Base-by-base conservation (phyloP, 768 basidiomycete genomes). In the Royoungia palumana region DNA sequence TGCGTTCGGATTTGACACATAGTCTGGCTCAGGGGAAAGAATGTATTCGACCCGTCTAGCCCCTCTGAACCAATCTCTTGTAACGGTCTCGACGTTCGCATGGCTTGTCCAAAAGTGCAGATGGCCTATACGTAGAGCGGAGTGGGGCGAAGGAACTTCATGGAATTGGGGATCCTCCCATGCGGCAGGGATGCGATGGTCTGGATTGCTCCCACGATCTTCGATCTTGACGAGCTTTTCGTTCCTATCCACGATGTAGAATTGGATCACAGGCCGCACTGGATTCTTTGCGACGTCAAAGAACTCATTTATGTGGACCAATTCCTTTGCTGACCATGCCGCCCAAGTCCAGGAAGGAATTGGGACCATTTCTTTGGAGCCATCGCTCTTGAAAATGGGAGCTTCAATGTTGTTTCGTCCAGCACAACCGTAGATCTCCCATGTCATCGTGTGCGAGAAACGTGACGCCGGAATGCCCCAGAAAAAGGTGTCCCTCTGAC, bases 341-440 rank as follows among this genome's bases (percentile, higher is more conserved):
- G 39, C 49, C 57, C 57, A 59, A 22, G 57, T 59, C 57, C 57
- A 59, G 6, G 57, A 59, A 34, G 57, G 57, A 5, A 59, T 27
- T 4, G 46, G 37, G 1, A 51, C 35, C 38, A 35, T 44, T 19
- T 51, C 8, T 32, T 37, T 39, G 0, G 45, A 35, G 14, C 55
- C 56, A 3, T 57, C 14, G 19, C 6, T 32, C 9, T 41, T 11
- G 17, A 57, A 43, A 6, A 46, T n/a, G 13, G 56, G 50, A 20
- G 55, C 40, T 1, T 35, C 9, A 5, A 47, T 21, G 4, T 32
- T 0, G 32, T 55, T 59, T 30, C 47, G 47, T n/a, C 28, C 9
- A 13, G 16, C 41, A 12, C 21, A 25, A 5, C 47, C 55, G 3
- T 25, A 25, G 19, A 46, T 35, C 7, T 1, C 24, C 56, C 56